Conservation (phyloP, 805 yeast species). For the Ascoidea rubescens region DNA sequence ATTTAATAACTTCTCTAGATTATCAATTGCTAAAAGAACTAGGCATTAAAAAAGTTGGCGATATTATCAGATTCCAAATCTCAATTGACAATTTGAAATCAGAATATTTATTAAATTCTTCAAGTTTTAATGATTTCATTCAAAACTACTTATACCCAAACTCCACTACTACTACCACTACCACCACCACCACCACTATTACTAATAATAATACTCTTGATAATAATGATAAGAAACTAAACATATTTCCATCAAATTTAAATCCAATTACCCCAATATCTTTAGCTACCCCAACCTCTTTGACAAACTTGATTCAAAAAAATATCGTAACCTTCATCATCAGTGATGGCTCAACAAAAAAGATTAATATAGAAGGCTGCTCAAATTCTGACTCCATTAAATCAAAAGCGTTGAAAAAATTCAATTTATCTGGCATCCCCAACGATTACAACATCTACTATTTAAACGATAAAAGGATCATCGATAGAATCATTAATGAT, state of each 20-base stretch:
- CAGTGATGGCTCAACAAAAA: conserved; percentile 58
- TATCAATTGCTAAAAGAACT: conserved; percentile 51
- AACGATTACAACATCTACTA: conserved; percentile 48
- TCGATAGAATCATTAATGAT: no score
- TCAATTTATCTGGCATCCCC: conserved; percentile 31
- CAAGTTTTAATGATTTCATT: background rate
- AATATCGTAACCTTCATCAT: conserved; percentile 50
- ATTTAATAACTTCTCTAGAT: conserved; percentile 24
- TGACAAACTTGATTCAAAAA: conserved; percentile 14
- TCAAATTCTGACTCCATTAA: conserved; percentile 71
- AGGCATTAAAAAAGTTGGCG: conserved; percentile 72
- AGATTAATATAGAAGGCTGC: conserved; percentile 64
- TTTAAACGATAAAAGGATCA: conserved; percentile 24
- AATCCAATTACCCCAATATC: background rate
- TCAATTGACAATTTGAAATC: conserved; percentile 32
- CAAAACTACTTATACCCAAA: no score
- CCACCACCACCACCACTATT: background rate
- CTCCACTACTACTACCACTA: background rate
- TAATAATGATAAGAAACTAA: conserved; percentile 8
- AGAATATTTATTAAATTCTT: background rate
- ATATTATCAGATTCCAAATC: conserved; percentile 54
- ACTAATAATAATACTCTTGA: background rate
- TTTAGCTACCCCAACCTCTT: conserved; percentile 5
- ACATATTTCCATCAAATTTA: conserved; percentile 4
- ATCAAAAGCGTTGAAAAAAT: conserved; percentile 45